phyloP scores from a whole-genome alignment of 257 asterid species.

The Ilex aquifolium region DNA sequence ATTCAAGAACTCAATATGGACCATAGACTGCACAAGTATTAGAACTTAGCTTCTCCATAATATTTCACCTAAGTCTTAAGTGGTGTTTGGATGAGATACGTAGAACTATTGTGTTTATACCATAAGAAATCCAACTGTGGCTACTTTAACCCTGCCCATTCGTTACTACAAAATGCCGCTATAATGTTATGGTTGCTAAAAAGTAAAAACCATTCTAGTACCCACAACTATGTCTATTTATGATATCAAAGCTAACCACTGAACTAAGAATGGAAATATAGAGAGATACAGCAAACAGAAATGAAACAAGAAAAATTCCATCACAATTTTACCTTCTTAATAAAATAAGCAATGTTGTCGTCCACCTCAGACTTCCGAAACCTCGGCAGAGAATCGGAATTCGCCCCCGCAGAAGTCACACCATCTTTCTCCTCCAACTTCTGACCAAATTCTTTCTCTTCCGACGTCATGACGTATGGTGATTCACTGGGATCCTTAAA shows the following conservation, averaged over 20 bases:
- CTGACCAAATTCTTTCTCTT: slow-evolving; percentile 16
- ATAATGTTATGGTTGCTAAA: no score
- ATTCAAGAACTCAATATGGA: no score
- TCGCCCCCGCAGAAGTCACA: slow-evolving; percentile 19
- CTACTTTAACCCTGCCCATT: neutral
- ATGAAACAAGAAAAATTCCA: neutral
- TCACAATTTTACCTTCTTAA: slow-evolving; percentile 38
- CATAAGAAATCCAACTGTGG: slow-evolving; percentile 1
- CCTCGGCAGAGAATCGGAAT: slow-evolving; percentile 27
- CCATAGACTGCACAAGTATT: no score
- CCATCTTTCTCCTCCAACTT: slow-evolving; percentile 25
- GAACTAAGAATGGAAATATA: no score
- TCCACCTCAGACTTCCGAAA: slow-evolving; percentile 38
- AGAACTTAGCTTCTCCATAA: neutral
- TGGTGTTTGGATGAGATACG: no score
- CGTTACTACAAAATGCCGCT: neutral
- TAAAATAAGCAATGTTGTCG: slow-evolving; percentile 53
- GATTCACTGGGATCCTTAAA: slow-evolving; percentile 38
- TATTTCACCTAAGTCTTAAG: no score
- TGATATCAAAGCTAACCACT: neutral
- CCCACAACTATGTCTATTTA: slow-evolving; percentile 1
- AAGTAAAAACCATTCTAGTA: no score
- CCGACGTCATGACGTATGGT: slow-evolving; percentile 30
- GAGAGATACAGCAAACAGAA: neutral
- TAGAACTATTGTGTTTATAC: neutral